Evolutionary conservation across 352 stramenopile species (phyloP).

Genomic region (Lagenidium giganteum): DNA sequence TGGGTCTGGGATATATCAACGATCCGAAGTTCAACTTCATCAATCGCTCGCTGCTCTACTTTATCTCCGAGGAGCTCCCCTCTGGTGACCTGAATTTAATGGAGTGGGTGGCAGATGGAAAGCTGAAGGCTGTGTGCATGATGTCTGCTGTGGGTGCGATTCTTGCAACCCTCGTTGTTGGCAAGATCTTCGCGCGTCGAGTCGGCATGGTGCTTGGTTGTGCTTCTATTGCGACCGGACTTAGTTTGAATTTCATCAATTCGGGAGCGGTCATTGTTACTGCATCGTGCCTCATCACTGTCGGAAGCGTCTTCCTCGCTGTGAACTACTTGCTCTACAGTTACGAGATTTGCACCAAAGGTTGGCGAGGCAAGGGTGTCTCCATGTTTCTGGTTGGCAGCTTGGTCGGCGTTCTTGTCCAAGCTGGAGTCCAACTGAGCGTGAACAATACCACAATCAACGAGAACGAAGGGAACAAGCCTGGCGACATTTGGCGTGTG

Average conservation of each 20-base stretch:
- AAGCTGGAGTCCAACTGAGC: conserved; percentile 51
- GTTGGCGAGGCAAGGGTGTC: conserved; percentile 81
- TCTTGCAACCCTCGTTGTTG: conserved; percentile 43
- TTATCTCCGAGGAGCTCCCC: conserved; percentile 32
- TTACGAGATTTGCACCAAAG: conserved; percentile 84
- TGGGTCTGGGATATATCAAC: conserved; percentile 73
- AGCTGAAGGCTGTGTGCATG: conserved; percentile 50
- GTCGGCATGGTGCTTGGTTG: conserved; percentile 54
- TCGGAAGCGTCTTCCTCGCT: conserved; percentile 55
- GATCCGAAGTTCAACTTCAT: conserved; percentile 62
- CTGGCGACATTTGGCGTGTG: conserved; percentile 52
- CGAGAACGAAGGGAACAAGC: conserved; percentile 30
- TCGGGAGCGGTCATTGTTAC: conserved; percentile 49
- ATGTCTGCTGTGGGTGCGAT: conserved; percentile 46
- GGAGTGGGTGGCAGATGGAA: conserved; percentile 42
- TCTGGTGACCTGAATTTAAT: conserved; percentile 32
- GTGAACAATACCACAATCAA: conserved; percentile 36
- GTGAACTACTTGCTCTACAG: conserved; percentile 81
- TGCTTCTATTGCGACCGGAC: conserved; percentile 37
- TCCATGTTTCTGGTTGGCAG: conserved; percentile 77
- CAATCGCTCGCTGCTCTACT: conserved; percentile 76
- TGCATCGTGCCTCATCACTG: conserved; percentile 40
- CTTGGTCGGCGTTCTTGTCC: conserved; percentile 61
- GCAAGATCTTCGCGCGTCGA: conserved; percentile 52
- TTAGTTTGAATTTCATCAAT: conserved; percentile 57